These are phyloP conservation scores for Chaetomium strumarium DNA, from an alignment of 2,329 filamentous ascomycete species.

Conservation along the genomic window DNA sequence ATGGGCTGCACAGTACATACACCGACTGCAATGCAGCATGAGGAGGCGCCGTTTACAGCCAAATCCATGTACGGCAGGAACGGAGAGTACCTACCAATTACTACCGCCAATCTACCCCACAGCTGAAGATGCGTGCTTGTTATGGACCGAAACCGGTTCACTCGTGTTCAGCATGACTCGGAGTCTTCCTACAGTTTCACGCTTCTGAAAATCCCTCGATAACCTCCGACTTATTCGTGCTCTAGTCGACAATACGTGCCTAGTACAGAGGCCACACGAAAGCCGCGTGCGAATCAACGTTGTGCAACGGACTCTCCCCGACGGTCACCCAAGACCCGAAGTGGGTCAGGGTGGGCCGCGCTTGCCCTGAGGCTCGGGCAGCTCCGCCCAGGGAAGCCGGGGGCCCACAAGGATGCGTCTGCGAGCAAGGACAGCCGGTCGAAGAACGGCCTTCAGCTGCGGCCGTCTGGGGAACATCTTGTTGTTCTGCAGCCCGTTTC, in stretches of 20 bases:
- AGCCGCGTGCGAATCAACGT: slow-evolving; percentile 18
- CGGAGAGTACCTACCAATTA: slow-evolving; percentile 7
- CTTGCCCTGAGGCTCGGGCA: not conserved
- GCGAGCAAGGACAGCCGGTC: slow-evolving; percentile 11
- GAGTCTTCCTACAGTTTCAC: not conserved
- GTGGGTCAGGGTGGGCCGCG: slow-evolving; percentile 1
- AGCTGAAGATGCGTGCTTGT: too few species aligned
- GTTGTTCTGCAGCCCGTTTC: slow-evolving; percentile 9
- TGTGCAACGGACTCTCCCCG: slow-evolving; percentile 7
- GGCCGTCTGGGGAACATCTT: slow-evolving; percentile 5
- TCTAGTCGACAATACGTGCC: not conserved
- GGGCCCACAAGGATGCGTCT: slow-evolving; percentile 13
- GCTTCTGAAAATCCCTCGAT: not conserved
- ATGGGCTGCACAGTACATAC: too few species aligned
- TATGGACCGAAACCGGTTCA: too few species aligned
- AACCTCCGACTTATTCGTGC: not conserved
- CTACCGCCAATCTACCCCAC: not conserved
- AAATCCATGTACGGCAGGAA: slow-evolving; percentile 1
- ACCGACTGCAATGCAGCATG: not conserved
- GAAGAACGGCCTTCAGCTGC: slow-evolving; percentile 17
- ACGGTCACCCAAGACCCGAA: slow-evolving; percentile 10
- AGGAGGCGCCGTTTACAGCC: not conserved
- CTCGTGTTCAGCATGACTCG: too few species aligned
- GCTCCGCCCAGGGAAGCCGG: slow-evolving; percentile 8
- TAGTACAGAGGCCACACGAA: slow-evolving; percentile 3